Conservation (phyloP, 202 grass and related monocot genomes). For the Carex sylvatica region DNA sequence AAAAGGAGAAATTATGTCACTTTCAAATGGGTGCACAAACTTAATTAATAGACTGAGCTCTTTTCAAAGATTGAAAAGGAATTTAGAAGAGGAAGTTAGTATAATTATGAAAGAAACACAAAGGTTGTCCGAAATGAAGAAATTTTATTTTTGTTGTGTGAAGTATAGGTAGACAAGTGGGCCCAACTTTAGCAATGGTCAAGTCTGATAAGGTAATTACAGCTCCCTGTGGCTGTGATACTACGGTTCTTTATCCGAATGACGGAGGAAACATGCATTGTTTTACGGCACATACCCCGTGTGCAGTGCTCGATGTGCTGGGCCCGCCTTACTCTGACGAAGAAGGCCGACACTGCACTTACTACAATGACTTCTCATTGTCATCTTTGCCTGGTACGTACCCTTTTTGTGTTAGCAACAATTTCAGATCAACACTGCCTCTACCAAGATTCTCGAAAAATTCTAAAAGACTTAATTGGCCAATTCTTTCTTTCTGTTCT, state of each 20-base stretch:
- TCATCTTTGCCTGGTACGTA: slow-evolving; percentile 37
- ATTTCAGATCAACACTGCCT: no score
- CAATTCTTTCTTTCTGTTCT: not conserved
- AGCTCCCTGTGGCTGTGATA: slow-evolving; percentile 43
- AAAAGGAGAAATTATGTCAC: not conserved
- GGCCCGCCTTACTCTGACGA: slow-evolving; percentile 56
- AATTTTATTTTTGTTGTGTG: not conserved
- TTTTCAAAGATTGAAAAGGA: not conserved
- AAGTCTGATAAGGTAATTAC: slow-evolving; percentile 49
- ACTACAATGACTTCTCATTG: slow-evolving; percentile 40
- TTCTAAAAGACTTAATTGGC: not conserved
- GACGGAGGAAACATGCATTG: slow-evolving; percentile 76
- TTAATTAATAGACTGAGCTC: not conserved
- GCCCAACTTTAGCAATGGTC: slow-evolving; percentile 49
- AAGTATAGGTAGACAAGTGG: not conserved
- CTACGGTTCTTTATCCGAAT: slow-evolving; percentile 55
- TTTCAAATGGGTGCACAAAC: not conserved
- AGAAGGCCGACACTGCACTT: slow-evolving; percentile 64
- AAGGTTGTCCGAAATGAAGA: no score
- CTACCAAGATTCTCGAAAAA: no score
- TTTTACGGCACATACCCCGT: slow-evolving; percentile 42
- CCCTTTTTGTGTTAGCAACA: not conserved
- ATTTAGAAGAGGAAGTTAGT: not conserved
- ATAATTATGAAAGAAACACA: not conserved
- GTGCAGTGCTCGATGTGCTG: slow-evolving; percentile 61